Evolutionary conservation across 2,329 filamentous ascomycete genomes (phyloP).

Genomic region (Hymenoscyphus scutula): DNA sequence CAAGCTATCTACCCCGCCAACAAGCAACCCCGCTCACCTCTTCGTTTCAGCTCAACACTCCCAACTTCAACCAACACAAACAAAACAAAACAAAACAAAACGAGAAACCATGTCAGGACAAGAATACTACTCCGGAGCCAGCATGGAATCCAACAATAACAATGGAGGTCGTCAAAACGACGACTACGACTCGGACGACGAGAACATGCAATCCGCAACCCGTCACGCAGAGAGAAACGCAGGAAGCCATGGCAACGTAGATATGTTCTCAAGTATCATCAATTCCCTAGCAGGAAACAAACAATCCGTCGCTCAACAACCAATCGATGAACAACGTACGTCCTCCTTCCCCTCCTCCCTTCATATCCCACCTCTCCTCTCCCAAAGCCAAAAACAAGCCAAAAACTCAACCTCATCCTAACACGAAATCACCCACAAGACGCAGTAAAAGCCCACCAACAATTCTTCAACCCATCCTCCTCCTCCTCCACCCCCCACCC

Average conservation of each 20-base stretch:
- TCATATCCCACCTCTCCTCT: neutral
- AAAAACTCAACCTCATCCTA: constrained; percentile 2
- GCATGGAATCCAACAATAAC: neutral
- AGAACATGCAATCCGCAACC: constrained; percentile 53
- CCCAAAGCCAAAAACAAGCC: neutral
- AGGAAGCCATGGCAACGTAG: constrained; percentile 46
- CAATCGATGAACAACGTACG: constrained; percentile 55
- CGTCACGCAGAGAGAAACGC: constrained; percentile 54
- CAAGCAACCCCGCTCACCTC: neutral
- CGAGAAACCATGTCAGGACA: neutral
- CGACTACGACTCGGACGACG: constrained; percentile 32
- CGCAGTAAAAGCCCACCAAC: constrained; percentile 72
- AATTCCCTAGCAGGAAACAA: constrained; percentile 54
- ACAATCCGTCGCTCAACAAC: constrained; percentile 47
- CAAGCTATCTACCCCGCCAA: neutral
- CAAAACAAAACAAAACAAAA: too few species aligned
- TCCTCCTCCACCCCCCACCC: constrained; percentile 39
- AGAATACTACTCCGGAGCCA: constrained; percentile 1
- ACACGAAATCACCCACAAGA: constrained; percentile 41
- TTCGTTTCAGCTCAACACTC: neutral
- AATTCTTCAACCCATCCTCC: constrained; percentile 57
- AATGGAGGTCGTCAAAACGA: neutral
- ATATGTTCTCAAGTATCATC: constrained; percentile 56
- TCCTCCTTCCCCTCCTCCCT: neutral
- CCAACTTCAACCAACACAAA: neutral